Evolutionary conservation across 352 stramenopile species (phyloP), one percentile per base, ranked within the genome.

Genomic region (Phytophthora hibernalis): DNA sequence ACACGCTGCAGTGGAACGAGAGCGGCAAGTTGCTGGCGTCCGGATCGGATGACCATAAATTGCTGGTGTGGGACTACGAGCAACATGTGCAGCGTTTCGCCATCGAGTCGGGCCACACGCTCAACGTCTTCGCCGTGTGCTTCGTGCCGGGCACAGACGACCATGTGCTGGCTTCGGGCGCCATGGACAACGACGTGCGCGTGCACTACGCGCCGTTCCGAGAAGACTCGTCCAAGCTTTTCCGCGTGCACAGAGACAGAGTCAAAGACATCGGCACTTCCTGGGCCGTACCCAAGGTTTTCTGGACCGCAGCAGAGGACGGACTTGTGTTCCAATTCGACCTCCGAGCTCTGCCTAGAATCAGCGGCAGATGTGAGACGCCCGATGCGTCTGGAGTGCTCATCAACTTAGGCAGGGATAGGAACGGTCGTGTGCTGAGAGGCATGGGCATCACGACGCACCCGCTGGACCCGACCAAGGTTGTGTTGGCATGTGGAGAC

Each of bases 71-170:
- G 88, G 86, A 91, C 55, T 95, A 95, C 65, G 66, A 70, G 37
- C 77, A 77, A 24, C 75, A 78, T 28, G 76, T 77, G 64, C 63
- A 73, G 51, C 70, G 75, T 13, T 70, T 89, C 26, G 54, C 73
- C 38, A 95, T 97, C 54, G 68, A 80, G 10, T 93, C 90, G 0
- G 87, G 83, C 20, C 89, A 97, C 65, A 65, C 61, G 0, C 76
- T 89, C 60, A 97, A 97, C 61, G 95, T 97, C 51, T 97, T 97
- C 66, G 85, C 84, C 5, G 86, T 96, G 12, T 89, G 87, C 65
- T 95, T 97, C 65, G 80, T 97, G 51, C 85, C 85, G 2, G 76
- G 77, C 45, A 92, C 85, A 1, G 84, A 93, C 65, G 83, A 93
- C 71, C 79, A 95, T 57, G 85, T 95, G 40, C 65, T 95, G 49